phyloP scores from a whole-genome alignment of 202 grass and related monocot genomes.

The Saccharum hybrid region DNA sequence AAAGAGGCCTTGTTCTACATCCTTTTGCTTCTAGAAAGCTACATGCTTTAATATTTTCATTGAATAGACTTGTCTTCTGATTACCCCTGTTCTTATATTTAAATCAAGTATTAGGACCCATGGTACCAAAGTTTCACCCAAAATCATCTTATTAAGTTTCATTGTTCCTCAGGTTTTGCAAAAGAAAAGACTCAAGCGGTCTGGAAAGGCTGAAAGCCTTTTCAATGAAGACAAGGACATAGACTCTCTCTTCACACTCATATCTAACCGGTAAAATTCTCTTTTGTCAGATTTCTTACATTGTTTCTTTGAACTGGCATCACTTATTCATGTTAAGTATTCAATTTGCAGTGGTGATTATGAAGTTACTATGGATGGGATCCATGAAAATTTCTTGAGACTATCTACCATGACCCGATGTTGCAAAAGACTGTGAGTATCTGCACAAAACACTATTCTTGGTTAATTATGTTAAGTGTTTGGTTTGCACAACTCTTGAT shows the following conservation, averaged over 20 bases:
- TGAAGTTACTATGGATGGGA: constrained; percentile 97
- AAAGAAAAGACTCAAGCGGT: constrained; percentile 71
- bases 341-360: constrained; percentile 80
- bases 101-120: not conserved
- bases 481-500: constrained; percentile 1
- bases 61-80: not conserved
- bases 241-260: constrained; percentile 72
- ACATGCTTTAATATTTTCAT: constrained; percentile 24
- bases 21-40: not conserved
- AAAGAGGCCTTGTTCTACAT: not conserved
- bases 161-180: constrained; percentile 73
- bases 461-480: not conserved
- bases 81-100: not conserved
- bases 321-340: constrained; percentile 40
- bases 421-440: constrained; percentile 85
- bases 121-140: constrained; percentile 29
- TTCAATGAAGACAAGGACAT: constrained; percentile 54
- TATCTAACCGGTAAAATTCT: constrained; percentile 77
- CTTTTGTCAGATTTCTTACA: constrained; percentile 33
- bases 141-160: constrained; percentile 27
- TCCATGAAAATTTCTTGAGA: constrained; percentile 86
- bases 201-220: constrained; percentile 53
- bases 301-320: constrained; percentile 39
- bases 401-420: constrained; percentile 96
- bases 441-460: constrained; percentile 26